Evolutionary conservation across 108 stramenopile genomes (phyloP), one percentile per base, ranked within the genome.

Genomic region (Licmophora abbreviata): DNA sequence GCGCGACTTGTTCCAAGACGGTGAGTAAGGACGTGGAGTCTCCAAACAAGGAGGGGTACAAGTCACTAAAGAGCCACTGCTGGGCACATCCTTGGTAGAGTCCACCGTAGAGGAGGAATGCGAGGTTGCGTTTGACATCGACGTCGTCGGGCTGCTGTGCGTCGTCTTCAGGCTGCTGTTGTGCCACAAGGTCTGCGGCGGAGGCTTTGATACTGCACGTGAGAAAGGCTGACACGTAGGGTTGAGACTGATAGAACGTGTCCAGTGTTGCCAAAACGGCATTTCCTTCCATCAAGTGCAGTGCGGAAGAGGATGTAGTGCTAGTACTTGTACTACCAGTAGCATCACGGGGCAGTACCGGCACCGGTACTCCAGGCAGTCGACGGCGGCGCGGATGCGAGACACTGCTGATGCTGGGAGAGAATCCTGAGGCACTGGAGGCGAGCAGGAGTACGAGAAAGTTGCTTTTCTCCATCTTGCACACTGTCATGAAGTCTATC

Each of bases 121-220:
- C 68, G 17, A 71, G 15, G 21, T 62, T 64, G n/a, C 79, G 50
- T 9, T 41, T 18, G 11, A 44, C 43, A 18, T 11, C n/a, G 18
- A 28, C 29, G 11, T 23, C 8, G 5, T 4, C 9, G 11, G 25
- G 20, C 47, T 37, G 3, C 35, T 52, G 21, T 28, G 6, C 41
- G 20, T 31, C 20, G 32, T 49, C 15, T 35, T 53, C 47, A 26
- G 29, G 37, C 58, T 15, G 24, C 47, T 3, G 40, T 29, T 79
- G 77, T 6, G 77, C 82, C 11, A 83, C 55, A 18, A 60, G 38
- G 54, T 83, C 82, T 33, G 82, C 77, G n/a, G 66, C 51, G 18
- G 52, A 68, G 12, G 74, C 82, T 37, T 83, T 79, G 29, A 79
- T 11, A 44, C 57, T 49, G 48, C 82, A 83, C 6, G 70, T 74